These are phyloP conservation scores for Pseudoturritis turrita DNA, from an alignment of 345 rosid species.

Conservation along the genomic window DNA sequence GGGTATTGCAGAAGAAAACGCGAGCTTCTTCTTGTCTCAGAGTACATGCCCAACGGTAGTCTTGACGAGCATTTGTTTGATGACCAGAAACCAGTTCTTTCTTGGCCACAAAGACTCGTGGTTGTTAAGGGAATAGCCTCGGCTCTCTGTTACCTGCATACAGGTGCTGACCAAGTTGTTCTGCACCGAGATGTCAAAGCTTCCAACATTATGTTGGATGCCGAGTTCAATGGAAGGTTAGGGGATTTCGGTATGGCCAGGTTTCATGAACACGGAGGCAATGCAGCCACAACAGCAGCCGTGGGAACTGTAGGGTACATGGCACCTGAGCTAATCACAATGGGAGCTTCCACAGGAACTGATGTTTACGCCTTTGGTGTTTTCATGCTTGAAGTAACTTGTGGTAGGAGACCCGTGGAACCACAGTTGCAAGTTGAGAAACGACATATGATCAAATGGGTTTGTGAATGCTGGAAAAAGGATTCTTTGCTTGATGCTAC, in stretches of 20 bases:
- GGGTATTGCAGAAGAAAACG: constrained; percentile 53
- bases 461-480: constrained; percentile 34
- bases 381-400: constrained; percentile 47
- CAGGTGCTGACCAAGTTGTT: constrained; percentile 51
- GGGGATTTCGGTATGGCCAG: constrained; percentile 96
- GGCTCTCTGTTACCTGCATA: constrained; percentile 48
- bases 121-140: constrained; percentile 42
- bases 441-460: constrained; percentile 37
- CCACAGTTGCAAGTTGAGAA: constrained; percentile 33
- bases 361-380: constrained; percentile 54
- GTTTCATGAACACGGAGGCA: constrained; percentile 70
- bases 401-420: constrained; percentile 70
- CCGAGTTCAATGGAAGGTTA: constrained; percentile 66
- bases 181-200: constrained; percentile 57
- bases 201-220: constrained; percentile 45
- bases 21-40: constrained; percentile 52
- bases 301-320: constrained; percentile 76
- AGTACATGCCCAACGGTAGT: constrained; percentile 55
- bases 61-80: constrained; percentile 44
- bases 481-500: constrained; percentile 35
- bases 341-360: constrained; percentile 40
- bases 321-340: constrained; percentile 45
- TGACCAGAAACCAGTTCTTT: constrained; percentile 24
- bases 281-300: constrained; percentile 67
- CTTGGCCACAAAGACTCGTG: constrained; percentile 40